Evolutionary conservation across 2,329 filamentous ascomycete genomes (phyloP).

Genomic region (Sarocladium oryzae): DNA sequence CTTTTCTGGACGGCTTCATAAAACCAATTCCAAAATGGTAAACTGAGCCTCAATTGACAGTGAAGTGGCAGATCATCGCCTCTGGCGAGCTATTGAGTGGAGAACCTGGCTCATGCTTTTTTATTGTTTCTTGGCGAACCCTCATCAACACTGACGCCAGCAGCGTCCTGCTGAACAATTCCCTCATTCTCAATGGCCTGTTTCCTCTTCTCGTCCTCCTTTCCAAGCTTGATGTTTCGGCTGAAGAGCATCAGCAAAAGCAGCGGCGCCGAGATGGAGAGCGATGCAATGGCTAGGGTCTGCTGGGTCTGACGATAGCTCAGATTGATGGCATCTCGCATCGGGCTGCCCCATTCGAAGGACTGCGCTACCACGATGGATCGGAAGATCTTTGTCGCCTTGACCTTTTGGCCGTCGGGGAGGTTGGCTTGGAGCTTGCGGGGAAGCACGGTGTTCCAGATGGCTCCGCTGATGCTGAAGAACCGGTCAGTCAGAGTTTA

Average conservation of each 20-base stretch:
- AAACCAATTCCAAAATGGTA: no score
- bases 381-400: conserved; percentile 16
- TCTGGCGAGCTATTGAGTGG: no score
- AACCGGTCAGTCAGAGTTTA: background rate
- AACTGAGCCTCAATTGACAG: no score
- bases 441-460: conserved; percentile 26
- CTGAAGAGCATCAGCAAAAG: conserved; percentile 20
- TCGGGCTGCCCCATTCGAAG: conserved; percentile 15
- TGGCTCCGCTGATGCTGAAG: conserved; percentile 27
- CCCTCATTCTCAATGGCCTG: background rate
- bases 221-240: conserved; percentile 14
- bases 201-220: background rate
- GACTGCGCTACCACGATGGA: conserved; percentile 19
- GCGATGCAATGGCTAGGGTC: conserved; percentile 19
- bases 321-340: conserved; percentile 18
- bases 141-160: no score
- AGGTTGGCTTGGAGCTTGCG: conserved; percentile 18
- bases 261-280: conserved; percentile 17
- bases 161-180: background rate
- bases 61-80: no score
- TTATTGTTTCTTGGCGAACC: no score
- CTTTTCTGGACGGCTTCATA: no score
- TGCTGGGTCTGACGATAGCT: conserved; percentile 21
- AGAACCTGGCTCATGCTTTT: no score
- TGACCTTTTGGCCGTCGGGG: conserved; percentile 11